Base-by-base conservation (phyloP, 1,284 basidiomycete species). In the Meripilus lineatus region DNA sequence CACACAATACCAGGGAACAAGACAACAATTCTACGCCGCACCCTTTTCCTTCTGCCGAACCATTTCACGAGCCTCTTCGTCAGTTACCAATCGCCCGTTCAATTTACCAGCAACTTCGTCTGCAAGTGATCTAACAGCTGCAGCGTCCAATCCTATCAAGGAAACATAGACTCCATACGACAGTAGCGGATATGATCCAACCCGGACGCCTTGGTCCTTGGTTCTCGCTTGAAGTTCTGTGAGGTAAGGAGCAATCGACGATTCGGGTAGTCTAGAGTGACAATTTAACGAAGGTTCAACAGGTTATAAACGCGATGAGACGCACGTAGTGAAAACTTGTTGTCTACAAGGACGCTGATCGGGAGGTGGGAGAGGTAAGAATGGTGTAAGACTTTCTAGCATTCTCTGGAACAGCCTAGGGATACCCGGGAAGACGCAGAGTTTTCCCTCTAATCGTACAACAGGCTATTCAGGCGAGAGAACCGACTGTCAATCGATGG, bases 381-480 rank as follows among this genome's bases (percentile, higher is more conserved):
- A 90, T 1, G 81, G 77, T 23, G 75, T 79, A 22, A 94, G 66
- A 14, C 74, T 78, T 42, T 82, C 73, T 24, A 93, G 68, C 71
- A 94, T 83, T 59, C 79, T 79, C 56, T 89, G 81, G 67, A 93
- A 95, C 17, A 95, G 71, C 1, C 74, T 69, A 0, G 93, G 93
- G 42, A 95, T 91, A n/a, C 92, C 93, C 0, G 93, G 93, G 63
- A 95, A 84, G 18, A 95, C 71, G 64, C 89, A 94, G 3, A 95
- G 71, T 67, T 89, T 93, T 14, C 87, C 87, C 50, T 76, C 77
- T 7, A 95, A 71, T 17, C 91, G 74, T 1, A 93, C 80, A 1
- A 94, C 88, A 17, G 92, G 92, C 85, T 88, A 53, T 8, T 4
- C 17, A 28, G n/a, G n/a, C n/a, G n/a, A 13, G 36, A 39, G 32